Base-by-base conservation (phyloP, 306 rosid species). In the Glycine tomentella region DNA sequence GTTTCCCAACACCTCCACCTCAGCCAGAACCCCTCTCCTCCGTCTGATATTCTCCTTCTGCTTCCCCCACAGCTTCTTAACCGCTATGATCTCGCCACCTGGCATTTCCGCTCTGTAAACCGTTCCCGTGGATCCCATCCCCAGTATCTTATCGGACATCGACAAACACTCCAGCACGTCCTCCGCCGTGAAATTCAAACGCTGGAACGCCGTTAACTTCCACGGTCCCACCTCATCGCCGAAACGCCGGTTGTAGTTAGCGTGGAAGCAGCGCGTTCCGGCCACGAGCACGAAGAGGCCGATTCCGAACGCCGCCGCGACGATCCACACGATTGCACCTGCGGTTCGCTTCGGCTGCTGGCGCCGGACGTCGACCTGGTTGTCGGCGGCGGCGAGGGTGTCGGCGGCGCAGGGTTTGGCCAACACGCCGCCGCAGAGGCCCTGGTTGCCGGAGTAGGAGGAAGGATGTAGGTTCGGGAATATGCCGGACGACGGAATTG, bases 51-150 rank as follows among this genome's bases (percentile, higher is more conserved):
- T 63, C 57, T 85, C 97, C 66, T 95, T 95, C 3, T 91, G 94
- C 8, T 88, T 91, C 0, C 97, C 97, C 94, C 99, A 90, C 0
- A 95, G 80, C 53, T 95, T 91, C 83, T 95, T 95, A 33, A 95
- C 91, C 4, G 99, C 98, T 84, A 95, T 86, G 89, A 89, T 88
- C 81, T 95, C 98, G 53, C 99, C 97, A 85, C 97, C 90, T 86
- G 99, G 93, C 98, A 95, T 89, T 40, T 93, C 98, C 0, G 95
- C 98, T 1, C 86, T 88, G 42, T 91, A 95, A 1, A 95, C 99
- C 0, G 98, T 91, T 0, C 99, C 99, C 0, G 98, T 83, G 75
- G 97, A 90, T 66, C 99, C 98, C 99, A 91, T 95, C 36, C 99
- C 99, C 0, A 95, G 9, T 5, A 93, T 87, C 84, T 91, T 90